These are phyloP conservation scores for Parietaria judaica DNA, from an alignment of 306 rosid genomes.

Conservation along the genomic window DNA sequence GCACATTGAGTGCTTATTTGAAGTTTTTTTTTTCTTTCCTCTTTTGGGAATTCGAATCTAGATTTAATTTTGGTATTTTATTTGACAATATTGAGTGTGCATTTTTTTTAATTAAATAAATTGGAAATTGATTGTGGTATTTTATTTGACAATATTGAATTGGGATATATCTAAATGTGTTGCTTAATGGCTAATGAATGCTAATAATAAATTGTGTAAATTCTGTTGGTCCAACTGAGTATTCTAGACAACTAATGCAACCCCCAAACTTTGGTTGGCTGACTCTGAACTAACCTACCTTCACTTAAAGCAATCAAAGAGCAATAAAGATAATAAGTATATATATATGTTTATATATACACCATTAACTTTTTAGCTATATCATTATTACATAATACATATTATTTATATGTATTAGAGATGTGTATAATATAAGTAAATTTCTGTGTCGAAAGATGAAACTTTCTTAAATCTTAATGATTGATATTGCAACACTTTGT, in stretches of 20 bases:
- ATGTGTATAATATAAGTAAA: no score
- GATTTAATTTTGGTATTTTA: not conserved
- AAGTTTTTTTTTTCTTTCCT: not conserved
- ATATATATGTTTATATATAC: no score
- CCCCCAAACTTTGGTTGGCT: conserved; percentile 4
- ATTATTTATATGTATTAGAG: no score
- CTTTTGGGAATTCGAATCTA: not conserved
- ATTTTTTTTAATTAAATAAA: no score
- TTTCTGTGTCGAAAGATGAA: no score
- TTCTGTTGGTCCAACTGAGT: conserved; percentile 13
- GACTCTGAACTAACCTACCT: conserved; percentile 4
- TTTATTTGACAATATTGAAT: no score
- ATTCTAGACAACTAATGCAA: conserved; percentile 2
- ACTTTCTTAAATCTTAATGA: no score
- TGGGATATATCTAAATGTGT: not conserved
- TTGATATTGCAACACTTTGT: no score
- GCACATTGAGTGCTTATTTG: no score
- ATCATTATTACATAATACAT: no score
- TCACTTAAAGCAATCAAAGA: conserved; percentile 15
- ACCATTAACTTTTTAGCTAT: no score
- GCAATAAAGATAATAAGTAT: not conserved
- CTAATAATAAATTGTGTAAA: not conserved
- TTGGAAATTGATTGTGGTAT: no score
- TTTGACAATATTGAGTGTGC: not conserved
- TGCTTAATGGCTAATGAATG: not conserved